Evolutionary conservation across 352 stramenopile genomes (phyloP).

Genomic region (Phytophthora lateralis): DNA sequence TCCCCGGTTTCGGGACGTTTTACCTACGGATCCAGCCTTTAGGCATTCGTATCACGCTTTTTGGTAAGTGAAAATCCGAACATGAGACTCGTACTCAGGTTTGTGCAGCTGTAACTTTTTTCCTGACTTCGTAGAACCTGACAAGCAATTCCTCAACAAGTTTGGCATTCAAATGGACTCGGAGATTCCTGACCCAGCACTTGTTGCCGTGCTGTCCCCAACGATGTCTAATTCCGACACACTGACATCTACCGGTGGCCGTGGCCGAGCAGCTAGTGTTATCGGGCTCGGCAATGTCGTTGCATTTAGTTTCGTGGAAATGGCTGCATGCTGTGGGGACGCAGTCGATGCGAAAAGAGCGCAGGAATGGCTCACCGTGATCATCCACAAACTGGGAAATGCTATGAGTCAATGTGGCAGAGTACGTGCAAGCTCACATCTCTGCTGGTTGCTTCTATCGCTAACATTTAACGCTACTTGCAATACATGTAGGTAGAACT

Average conservation of each 20-base stretch:
- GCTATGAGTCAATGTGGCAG: constrained; percentile 53
- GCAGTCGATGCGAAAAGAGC: constrained; percentile 50
- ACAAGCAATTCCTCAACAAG: constrained; percentile 56
- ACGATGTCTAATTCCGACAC: constrained; percentile 7
- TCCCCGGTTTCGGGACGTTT: constrained; percentile 74
- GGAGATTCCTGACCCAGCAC: constrained; percentile 20
- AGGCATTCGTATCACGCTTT: constrained; percentile 64
- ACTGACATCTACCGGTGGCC: neutral
- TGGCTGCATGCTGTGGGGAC: constrained; percentile 65
- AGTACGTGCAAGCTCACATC: constrained; percentile 29
- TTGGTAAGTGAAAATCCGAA: constrained; percentile 43
- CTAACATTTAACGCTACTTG: neutral
- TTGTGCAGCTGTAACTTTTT: neutral
- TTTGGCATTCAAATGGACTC: constrained; percentile 49
- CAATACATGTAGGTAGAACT: constrained; percentile 62
- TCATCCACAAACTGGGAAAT: constrained; percentile 64
- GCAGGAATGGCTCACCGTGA: constrained; percentile 62
- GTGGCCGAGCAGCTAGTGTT: constrained; percentile 10
- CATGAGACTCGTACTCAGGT: neutral
- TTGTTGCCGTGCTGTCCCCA: constrained; percentile 10
- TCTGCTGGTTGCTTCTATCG: neutral
- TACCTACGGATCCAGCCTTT: constrained; percentile 52
- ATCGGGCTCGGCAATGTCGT: constrained; percentile 22
- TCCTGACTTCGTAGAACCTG: constrained; percentile 47
- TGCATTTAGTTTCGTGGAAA: constrained; percentile 70